phyloP scores from a whole-genome alignment of 148 eudicot genomes.

The Chenopodium suecicum region DNA sequence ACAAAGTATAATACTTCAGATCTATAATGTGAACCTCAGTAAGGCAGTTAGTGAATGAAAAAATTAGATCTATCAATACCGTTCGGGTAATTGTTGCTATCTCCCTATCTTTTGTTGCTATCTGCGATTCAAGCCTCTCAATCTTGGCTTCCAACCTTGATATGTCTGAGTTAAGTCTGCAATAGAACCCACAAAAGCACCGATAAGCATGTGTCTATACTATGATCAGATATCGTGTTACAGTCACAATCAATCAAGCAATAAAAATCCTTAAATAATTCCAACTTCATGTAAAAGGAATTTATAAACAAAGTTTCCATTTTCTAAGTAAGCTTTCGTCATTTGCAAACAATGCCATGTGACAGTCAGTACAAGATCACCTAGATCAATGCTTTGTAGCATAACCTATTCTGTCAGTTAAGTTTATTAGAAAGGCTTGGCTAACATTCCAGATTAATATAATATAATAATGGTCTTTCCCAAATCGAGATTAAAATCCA shows the following conservation, averaged over 20 bases:
- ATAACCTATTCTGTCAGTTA: not conserved
- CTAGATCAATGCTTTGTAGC: not conserved
- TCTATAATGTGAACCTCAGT: not conserved
- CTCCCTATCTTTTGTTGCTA: slow-evolving; percentile 86
- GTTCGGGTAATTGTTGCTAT: slow-evolving; percentile 93
- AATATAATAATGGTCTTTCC: not conserved
- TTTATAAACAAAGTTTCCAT: not conserved
- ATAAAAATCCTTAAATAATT: slow-evolving; percentile 4
- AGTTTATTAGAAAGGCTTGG: not conserved
- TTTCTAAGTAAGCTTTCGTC: not conserved
- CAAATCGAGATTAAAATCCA: no score
- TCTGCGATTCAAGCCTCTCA: slow-evolving; percentile 84
- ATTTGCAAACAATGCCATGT: not conserved
- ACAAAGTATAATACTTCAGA: not conserved
- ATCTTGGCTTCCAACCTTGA: slow-evolving; percentile 95
- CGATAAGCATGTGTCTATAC: not conserved
- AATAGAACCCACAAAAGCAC: slow-evolving; percentile 14
- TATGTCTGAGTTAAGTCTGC: slow-evolving; percentile 80
- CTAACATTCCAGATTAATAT: not conserved
- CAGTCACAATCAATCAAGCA: not conserved
- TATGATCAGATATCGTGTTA: not conserved
- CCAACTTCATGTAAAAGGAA: not conserved
- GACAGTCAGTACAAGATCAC: not conserved
- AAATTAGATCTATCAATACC: slow-evolving; percentile 40
- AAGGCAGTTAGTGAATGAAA: not conserved